Percentiles rank a stretch among this genome's conserved stretches.
Conservation (phyloP, 371 early-diverging fungal genomes). For the Actinomucor elegans region DNA sequence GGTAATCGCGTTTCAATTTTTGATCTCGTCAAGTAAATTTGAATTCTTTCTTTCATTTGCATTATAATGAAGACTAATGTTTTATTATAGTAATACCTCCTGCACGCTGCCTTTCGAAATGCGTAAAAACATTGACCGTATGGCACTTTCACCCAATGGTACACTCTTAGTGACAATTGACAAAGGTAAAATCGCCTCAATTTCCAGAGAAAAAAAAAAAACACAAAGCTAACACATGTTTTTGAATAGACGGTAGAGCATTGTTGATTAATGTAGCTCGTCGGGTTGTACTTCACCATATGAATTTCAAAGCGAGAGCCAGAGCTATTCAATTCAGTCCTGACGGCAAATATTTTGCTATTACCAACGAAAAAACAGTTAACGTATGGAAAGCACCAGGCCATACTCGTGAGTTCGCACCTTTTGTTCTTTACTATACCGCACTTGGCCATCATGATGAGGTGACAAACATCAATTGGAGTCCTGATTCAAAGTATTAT, state of each 20-base stretch:
- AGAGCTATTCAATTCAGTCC: slow-evolving; percentile 81
- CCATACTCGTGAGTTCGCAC: slow-evolving; percentile 86
- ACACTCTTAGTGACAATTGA: slow-evolving; percentile 87
- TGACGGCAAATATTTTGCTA: slow-evolving; percentile 82
- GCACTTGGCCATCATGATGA: slow-evolving; percentile 85
- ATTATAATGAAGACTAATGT: neutral
- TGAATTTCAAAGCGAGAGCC: slow-evolving; percentile 85
- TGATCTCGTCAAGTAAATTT: slow-evolving; percentile 86
- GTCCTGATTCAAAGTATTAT: slow-evolving; percentile 69
- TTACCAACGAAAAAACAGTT: slow-evolving; percentile 80
- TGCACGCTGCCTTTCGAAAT: slow-evolving; percentile 93
- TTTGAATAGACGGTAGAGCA: slow-evolving; percentile 90
- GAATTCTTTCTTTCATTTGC: too few relatives aligned
- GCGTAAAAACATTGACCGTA: slow-evolving; percentile 81
- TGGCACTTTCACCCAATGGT: slow-evolving; percentile 91
- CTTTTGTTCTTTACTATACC: slow-evolving; percentile 80
- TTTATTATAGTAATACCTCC: slow-evolving; percentile 74
- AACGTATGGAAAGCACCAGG: slow-evolving; percentile 96
- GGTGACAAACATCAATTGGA: slow-evolving; percentile 85
- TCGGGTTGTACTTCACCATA: slow-evolving; percentile 80
- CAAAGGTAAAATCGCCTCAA: slow-evolving; percentile 60
- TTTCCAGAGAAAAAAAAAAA: too few relatives aligned
- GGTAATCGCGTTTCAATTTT: slow-evolving; percentile 95
- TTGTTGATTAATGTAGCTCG: slow-evolving; percentile 84
- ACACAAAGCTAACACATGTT: too few relatives aligned